Evolutionary conservation across 768 basidiomycete species (phyloP), one percentile per base, ranked within the genome.

Genomic region (Leccinum disarticulatum): DNA sequence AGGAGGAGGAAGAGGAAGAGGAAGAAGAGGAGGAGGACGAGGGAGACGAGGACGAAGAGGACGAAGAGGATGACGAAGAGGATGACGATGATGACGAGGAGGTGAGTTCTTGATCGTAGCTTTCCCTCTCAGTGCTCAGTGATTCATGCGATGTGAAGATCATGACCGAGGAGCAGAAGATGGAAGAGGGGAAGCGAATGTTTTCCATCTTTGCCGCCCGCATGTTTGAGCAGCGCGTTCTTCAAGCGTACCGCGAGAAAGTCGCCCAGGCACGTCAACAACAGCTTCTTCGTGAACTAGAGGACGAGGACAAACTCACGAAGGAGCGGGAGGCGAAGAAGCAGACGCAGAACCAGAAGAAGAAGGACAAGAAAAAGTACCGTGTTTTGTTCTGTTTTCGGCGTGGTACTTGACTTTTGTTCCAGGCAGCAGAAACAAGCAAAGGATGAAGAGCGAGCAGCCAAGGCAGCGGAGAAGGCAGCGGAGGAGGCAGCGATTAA

Each of bases 141-240:
- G 54, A 56, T 57, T 56, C 52, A 47, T 63, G 33, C 52, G 35
- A 43, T 46, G 57, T 61, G 22, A 57, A 89, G 87, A 79, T 83
- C 51, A 85, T 96, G 84, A 95, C 95, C 3, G 95, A 98, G 74
- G 91, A 93, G 74, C 93, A 98, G 77, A 95, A 96, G 77, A 95
- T 96, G 90, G 96, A 98, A 75, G 97, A 98, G 77, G 97, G 97
- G 65, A 94, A 95, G 74, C 86, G 93, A 54, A 99, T 99, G 97
- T 99, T 99, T 80, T 95, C 94, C 64, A 97, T 99, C 76, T 99
- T 99, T 68, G 97, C 97, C 15, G 97, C 97, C 47, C 87, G 97
- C 56, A 97, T 98, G 95, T 98, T 99, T 74, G 97, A 99, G 77
- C 96, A 98, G 76, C 88, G 97, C 25, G 97, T 98, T 41, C 85